These are phyloP conservation scores for Drechslerella dactyloides DNA, from an alignment of 2,329 filamentous ascomycete species.

Conservation along the genomic window DNA sequence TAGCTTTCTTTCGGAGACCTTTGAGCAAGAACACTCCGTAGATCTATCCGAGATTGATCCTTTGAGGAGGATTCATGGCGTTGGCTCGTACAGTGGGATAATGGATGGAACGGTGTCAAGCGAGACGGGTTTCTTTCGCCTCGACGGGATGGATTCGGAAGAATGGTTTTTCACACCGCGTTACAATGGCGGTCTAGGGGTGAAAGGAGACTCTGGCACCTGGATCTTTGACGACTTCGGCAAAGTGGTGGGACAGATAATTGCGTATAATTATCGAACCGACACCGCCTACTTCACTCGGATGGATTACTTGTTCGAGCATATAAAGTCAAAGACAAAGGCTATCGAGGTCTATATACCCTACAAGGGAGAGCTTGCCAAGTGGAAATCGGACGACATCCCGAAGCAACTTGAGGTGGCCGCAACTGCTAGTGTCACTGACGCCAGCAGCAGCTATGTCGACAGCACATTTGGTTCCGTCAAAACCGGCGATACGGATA, in stretches of 20 bases:
- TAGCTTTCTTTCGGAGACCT: constrained; percentile 47
- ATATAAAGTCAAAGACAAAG: constrained; percentile 49
- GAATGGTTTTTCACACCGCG: constrained; percentile 51
- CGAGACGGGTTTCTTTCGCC: constrained; percentile 44
- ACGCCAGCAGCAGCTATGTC: constrained; percentile 39
- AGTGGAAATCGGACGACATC: constrained; percentile 46
- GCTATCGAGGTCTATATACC: constrained; percentile 48
- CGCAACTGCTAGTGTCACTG: constrained; percentile 35
- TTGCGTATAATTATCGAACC: constrained; percentile 49
- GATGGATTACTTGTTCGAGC: constrained; percentile 50
- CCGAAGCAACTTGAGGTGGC: constrained; percentile 34
- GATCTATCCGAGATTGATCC: constrained; percentile 50
- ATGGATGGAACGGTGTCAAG: constrained; percentile 50
- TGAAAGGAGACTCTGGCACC: constrained; percentile 46
- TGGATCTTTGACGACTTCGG: constrained; percentile 51
- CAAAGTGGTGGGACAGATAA: constrained; percentile 50
- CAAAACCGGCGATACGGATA: constrained; percentile 45
- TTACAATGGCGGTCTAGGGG: constrained; percentile 45
- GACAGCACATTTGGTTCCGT: constrained; percentile 40
- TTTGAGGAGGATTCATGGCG: constrained; percentile 40
- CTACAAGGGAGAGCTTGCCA: constrained; percentile 45
- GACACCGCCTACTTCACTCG: constrained; percentile 47
- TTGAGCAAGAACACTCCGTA: constrained; percentile 42
- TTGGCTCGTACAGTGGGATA: constrained; percentile 48
- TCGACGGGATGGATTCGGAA: constrained; percentile 50